Evolutionary conservation across 2,329 filamentous ascomycete genomes (phyloP).

Genomic region (Trichoderma arundinaceum): DNA sequence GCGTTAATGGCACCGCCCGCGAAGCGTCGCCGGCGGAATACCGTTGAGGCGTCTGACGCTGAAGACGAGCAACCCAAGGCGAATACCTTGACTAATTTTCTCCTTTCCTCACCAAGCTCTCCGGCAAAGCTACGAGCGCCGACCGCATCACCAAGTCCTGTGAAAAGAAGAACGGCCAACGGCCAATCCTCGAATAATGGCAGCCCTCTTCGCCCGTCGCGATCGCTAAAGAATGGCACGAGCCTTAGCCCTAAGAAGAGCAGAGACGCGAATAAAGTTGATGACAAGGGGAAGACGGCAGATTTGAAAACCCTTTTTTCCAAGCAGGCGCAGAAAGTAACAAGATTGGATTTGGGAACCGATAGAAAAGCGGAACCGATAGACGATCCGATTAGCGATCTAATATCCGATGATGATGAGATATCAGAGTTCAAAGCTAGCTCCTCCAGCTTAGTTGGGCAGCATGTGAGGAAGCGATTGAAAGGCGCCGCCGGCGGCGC

Average conservation of each 20-base stretch:
- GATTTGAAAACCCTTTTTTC: conserved; percentile 66
- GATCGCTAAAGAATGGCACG: conserved; percentile 41
- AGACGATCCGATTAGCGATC: conserved; percentile 59
- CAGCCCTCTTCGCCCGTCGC: conserved; percentile 37
- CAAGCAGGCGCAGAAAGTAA: conserved; percentile 61
- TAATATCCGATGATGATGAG: conserved; percentile 66
- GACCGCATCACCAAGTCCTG: conserved; percentile 50
- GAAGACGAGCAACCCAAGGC: conserved; percentile 53
- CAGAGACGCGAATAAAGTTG: conserved; percentile 47
- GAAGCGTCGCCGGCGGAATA: conserved; percentile 64
- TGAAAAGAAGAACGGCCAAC: conserved; percentile 41
- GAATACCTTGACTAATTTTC: conserved; percentile 59
- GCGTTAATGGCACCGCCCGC: conserved; percentile 61
- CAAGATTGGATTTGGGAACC: conserved; percentile 43
- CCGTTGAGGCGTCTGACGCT: conserved; percentile 57
- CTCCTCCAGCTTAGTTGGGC: conserved; percentile 60
- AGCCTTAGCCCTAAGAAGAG: conserved; percentile 49
- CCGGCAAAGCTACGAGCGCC: conserved; percentile 43
- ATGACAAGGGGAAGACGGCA: conserved; percentile 60
- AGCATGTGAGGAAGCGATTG: conserved; percentile 61
- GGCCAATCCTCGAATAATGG: conserved; percentile 18
- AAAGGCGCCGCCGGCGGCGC: conserved; percentile 44
- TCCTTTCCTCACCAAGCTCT: conserved; percentile 58
- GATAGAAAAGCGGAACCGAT: conserved; percentile 42
- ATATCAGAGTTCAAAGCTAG: conserved; percentile 58